These are phyloP conservation scores for Coelastrella sp. DNA, from an alignment of 139 green algal species.

Conservation along the genomic window DNA sequence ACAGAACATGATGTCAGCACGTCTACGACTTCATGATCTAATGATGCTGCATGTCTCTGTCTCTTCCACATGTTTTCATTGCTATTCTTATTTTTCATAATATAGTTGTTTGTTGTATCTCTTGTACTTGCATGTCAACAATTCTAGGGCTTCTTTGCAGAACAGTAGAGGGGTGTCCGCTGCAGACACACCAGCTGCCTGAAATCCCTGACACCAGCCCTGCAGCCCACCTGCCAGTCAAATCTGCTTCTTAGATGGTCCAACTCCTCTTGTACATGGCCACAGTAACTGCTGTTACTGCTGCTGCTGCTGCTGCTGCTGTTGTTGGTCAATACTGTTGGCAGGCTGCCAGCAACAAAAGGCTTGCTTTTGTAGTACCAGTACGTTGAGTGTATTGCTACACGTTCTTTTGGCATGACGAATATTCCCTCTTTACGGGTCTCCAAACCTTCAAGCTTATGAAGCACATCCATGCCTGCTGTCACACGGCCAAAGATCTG, in stretches of 20 bases:
- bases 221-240: conserved; percentile 33
- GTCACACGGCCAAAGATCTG: conserved; percentile 69
- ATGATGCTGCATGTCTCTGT: too few relatives aligned
- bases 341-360: background rate
- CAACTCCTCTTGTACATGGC: conserved; percentile 59
- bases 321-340: background rate
- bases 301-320: background rate
- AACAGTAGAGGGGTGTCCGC: too few relatives aligned
- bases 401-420: conserved; percentile 81
- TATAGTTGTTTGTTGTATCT: too few relatives aligned
- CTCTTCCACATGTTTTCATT: too few relatives aligned
- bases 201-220: too few relatives aligned
- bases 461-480: conserved; percentile 79
- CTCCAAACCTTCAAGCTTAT: conserved; percentile 76
- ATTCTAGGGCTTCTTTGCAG: too few relatives aligned
- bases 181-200: too few relatives aligned
- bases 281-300: background rate
- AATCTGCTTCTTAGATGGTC: conserved; percentile 56
- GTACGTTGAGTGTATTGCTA: conserved; percentile 82
- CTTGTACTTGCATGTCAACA: too few relatives aligned
- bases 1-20: too few relatives aligned
- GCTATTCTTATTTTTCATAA: too few relatives aligned
- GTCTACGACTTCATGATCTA: too few relatives aligned
- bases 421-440: conserved; percentile 89
- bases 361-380: conserved; percentile 50